Conservation (phyloP, 495 filamentous ascomycete species). For the Penicillium mononematosum region DNA sequence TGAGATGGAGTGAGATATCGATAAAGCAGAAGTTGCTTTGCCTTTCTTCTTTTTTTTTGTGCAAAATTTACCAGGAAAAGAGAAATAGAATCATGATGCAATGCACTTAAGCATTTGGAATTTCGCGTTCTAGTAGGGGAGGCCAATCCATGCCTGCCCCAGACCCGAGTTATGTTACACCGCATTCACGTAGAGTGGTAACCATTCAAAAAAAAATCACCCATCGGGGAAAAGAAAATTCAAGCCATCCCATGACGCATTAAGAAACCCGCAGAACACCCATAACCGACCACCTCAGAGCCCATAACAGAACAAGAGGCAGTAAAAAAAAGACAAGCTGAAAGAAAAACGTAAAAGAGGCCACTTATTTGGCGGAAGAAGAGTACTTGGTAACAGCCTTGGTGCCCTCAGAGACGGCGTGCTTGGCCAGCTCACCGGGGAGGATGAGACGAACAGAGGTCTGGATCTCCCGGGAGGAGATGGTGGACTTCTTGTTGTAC, state of each 20-base stretch:
- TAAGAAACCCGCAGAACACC: slow-evolving; percentile 71
- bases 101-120: slow-evolving; percentile 56
- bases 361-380: slow-evolving; percentile 93
- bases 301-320: slow-evolving; percentile 57
- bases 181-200: slow-evolving; percentile 62
- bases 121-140: slow-evolving; percentile 45
- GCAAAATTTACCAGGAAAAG: slow-evolving; percentile 12
- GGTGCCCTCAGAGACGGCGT: slow-evolving; percentile 98
- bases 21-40: neutral
- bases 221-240: slow-evolving; percentile 58
- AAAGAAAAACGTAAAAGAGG: slow-evolving; percentile 38
- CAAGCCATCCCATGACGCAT: slow-evolving; percentile 89
- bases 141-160: slow-evolving; percentile 38
- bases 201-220: slow-evolving; percentile 65
- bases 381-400: slow-evolving; percentile 99
- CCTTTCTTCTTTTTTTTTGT: neutral
- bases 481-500: slow-evolving; percentile 99
- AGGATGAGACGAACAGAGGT: slow-evolving; percentile 98
- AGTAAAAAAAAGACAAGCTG: slow-evolving; percentile 50
- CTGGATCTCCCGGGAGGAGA: slow-evolving; percentile 99
- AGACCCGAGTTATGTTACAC: slow-evolving; percentile 74
- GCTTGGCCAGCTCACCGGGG: slow-evolving; percentile 97
- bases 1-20: slow-evolving; percentile 29
- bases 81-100: slow-evolving; percentile 28
- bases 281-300: slow-evolving; percentile 61